Evolutionary conservation across 352 stramenopile species (phyloP), one percentile per base, ranked within the genome.

Genomic region (Aphanomyces cochlioides): DNA sequence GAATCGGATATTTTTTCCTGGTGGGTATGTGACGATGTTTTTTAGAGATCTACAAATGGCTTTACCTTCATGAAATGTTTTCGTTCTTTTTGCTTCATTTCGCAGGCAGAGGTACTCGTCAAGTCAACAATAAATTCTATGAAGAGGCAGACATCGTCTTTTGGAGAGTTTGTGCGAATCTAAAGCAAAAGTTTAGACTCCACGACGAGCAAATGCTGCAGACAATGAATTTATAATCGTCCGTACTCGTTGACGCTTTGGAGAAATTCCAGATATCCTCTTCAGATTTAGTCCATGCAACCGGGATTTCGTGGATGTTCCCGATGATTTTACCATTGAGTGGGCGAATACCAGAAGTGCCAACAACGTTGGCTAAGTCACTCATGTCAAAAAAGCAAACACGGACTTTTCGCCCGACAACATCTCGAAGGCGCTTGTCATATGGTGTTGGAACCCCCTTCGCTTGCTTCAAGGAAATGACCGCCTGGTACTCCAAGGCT

Each of bases 241-340:
- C 74, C 50, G 86, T 72, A 63, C 90, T 91, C 1, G 85, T 93
- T 5, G 85, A 72, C 43, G 86, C 86, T 50, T 82, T 83, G 1
- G 85, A 93, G 60, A 93, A 91, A 60, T 91, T 79, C 85, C 85
- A 93, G 19, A 93, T 78, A 38, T 91, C 85, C 74, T 93, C 85
- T 78, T 90, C 81, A 1, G 77, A 66, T 38, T 79, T 72, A 45
- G 80, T 85, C 84, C 85, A 93, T 47, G 82, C 78, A 10, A 93
- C 84, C 13, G 85, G 81, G 17, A 93, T 84, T 57, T 91, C 82
- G 47, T 89, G 85, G 21, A 93, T 79, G 57, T 93, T 93, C 1
- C 85, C 85, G 5, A 93, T 72, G 10, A 90, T 81, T 28, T 67
- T 67, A 8, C 83, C 83, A 15, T 73, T 75, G 64, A 56, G 48